Evolutionary conservation across 2,329 filamentous ascomycete species (phyloP).

Genomic region (Apiospora kogelbergensis): DNA sequence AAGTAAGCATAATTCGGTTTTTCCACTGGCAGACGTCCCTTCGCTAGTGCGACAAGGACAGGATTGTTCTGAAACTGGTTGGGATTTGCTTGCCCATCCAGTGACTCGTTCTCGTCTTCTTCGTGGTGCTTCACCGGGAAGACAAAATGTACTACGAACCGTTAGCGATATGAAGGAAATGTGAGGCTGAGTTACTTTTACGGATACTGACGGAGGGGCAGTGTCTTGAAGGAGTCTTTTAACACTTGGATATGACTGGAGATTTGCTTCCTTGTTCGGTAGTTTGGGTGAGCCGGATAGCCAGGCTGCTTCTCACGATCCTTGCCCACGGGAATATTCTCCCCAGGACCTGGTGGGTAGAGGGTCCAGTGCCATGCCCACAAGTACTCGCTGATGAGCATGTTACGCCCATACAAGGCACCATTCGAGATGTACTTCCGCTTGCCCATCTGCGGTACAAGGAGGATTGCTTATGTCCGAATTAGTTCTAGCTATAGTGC

Average conservation of each 20-base stretch:
- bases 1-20: constrained; percentile 64
- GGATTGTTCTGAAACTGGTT: constrained; percentile 64
- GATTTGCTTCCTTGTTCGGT: constrained; percentile 59
- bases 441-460: constrained; percentile 66
- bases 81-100: constrained; percentile 35
- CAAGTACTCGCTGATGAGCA: constrained; percentile 69
- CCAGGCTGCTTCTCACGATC: constrained; percentile 31
- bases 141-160: constrained; percentile 54
- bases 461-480: neutral
- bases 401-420: constrained; percentile 66
- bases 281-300: constrained; percentile 24
- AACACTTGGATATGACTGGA: constrained; percentile 71
- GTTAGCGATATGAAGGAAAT: constrained; percentile 14
- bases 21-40: constrained; percentile 56
- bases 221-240: constrained; percentile 63
- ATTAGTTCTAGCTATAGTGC: no score
- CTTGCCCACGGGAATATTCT: constrained; percentile 43
- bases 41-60: constrained; percentile 60
- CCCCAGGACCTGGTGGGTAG: constrained; percentile 42
- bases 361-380: constrained; percentile 51
- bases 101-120: constrained; percentile 38
- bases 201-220: constrained; percentile 58
- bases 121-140: constrained; percentile 58
- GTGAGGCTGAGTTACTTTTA: neutral
- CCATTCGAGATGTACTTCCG: constrained; percentile 66